These are phyloP conservation scores for Arctium lappa DNA, from an alignment of 129 eudicot species.

Conservation along the genomic window DNA sequence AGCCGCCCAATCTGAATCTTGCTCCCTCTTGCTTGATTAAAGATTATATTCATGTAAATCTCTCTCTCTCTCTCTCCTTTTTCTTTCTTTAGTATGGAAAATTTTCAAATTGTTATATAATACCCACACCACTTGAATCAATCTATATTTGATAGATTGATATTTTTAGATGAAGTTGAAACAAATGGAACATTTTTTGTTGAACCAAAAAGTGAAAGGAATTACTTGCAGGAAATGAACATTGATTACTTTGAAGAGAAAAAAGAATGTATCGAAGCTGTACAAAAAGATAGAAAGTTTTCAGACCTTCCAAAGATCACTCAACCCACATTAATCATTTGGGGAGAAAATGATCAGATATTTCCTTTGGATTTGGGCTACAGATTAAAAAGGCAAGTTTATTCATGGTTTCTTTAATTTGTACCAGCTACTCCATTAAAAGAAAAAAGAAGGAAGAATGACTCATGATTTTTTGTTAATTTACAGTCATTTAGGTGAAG, in stretches of 20 bases:
- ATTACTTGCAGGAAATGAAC: conserved; percentile 13
- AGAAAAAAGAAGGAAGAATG: neutral
- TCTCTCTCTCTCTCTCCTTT: neutral
- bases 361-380: conserved; percentile 22
- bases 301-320: conserved; percentile 18
- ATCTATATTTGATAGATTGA: too few relatives aligned
- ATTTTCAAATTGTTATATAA: too few relatives aligned
- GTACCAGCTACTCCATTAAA: neutral
- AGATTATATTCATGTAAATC: conserved; percentile 65
- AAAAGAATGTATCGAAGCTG: conserved; percentile 21
- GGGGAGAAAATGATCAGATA: conserved; percentile 20
- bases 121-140: too few relatives aligned
- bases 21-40: conserved; percentile 56
- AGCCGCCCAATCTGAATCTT: conserved; percentile 32
- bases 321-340: conserved; percentile 18
- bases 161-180: too few relatives aligned
- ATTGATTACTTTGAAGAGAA: conserved; percentile 22
- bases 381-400: conserved; percentile 20
- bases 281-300: conserved; percentile 25
- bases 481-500: conserved; percentile 55
- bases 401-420: neutral
- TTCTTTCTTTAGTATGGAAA: too few relatives aligned
- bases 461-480: neutral
- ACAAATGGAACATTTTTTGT: too few relatives aligned
- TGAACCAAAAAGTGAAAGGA: too few relatives aligned